A percentile compares a stretch with the other conserved stretches of the same genome.
Evolutionary conservation across 305 asterid species (phyloP).

Genomic region (Fraxinus ornus): DNA sequence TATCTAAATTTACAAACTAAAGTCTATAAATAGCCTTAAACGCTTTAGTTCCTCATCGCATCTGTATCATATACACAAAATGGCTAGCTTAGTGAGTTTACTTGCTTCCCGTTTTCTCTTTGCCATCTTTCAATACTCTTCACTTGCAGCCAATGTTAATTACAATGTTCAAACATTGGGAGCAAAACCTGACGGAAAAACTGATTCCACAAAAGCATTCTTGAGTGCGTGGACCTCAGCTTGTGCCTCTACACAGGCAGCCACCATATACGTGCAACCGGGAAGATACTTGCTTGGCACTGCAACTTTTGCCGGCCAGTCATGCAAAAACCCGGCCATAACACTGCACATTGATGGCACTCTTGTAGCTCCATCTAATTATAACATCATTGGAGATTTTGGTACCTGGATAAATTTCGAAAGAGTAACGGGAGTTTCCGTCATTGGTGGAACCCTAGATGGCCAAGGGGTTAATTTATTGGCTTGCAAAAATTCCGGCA

Average conservation of each 20-base stretch:
- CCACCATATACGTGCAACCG: constrained; percentile 56
- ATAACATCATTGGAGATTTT: constrained; percentile 29
- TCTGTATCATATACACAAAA: too few relatives aligned
- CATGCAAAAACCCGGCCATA: constrained; percentile 45
- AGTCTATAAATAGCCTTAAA: too few relatives aligned
- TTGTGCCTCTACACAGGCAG: constrained; percentile 43
- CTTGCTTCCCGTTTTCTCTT: constrained; percentile 3
- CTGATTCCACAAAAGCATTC: constrained; percentile 52
- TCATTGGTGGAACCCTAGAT: constrained; percentile 56
- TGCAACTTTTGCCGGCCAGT: constrained; percentile 30
- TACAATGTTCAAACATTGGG: constrained; percentile 52
- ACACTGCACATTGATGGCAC: constrained; percentile 46
- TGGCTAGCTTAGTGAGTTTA: not conserved
- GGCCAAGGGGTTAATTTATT: constrained; percentile 48
- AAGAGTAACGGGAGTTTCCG: constrained; percentile 50
- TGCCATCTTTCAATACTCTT: constrained; percentile 2
- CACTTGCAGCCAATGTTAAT: constrained; percentile 30
- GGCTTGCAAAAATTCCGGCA: constrained; percentile 58
- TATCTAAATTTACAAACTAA: too few relatives aligned
- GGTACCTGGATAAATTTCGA: constrained; percentile 47
- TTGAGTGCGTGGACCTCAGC: constrained; percentile 65
- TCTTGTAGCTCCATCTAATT: constrained; percentile 47
- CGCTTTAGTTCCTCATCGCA: too few relatives aligned
- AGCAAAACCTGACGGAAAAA: constrained; percentile 48
- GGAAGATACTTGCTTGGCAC: constrained; percentile 44